Evolutionary conservation across 805 yeast species (phyloP), one percentile per base, ranked within the genome.

Genomic region (Saturnispora halmiae): DNA sequence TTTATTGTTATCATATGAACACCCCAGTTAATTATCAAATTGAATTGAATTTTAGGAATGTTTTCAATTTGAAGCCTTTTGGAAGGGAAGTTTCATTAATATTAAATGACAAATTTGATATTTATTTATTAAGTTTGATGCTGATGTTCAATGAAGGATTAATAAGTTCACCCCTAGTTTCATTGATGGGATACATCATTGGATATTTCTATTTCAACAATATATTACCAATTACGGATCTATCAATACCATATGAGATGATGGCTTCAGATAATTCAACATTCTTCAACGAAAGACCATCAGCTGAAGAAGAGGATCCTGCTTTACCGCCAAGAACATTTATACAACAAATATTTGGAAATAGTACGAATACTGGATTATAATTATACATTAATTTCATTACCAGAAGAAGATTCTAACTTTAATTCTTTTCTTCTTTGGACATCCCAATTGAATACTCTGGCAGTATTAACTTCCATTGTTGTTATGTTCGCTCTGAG

Each of bases 381-480:
- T 24, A 15, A 34, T 14, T 16, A 8, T 14, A 15, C 24, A 31
- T 19, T 10, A 21, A 11, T 20, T 16, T 21, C 31, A 22, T n/a
- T n/a, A n/a, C n/a, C n/a, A n/a, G n/a, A n/a, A n/a, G 30, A 18
- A 16, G 21, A 15, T 11, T 14, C 26, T n/a, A 19, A 62, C 47
- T 69, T 67, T 16, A 51, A 35, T 54, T 51, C 64, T 60, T 66
- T 80, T 59, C 88, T 74, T 61, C 84, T 72, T 54, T 80, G 83
- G 8, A 84, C 90, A 56, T 82, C 94, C 88, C 90, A 83, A 53
- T 84, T 84, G 57, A 83, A 84, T 56, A 83, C 70, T 49, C 98
- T 73, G 1, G 98, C 96, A 14, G 95, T 86, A 57, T 92, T 92
- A 38, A 92, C 98, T 60, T 92, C 97, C 88, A 92, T 85, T 3